Evolutionary conservation across 2,329 filamentous ascomycete genomes (phyloP).

Genomic region (Diaporthe amygdali): DNA sequence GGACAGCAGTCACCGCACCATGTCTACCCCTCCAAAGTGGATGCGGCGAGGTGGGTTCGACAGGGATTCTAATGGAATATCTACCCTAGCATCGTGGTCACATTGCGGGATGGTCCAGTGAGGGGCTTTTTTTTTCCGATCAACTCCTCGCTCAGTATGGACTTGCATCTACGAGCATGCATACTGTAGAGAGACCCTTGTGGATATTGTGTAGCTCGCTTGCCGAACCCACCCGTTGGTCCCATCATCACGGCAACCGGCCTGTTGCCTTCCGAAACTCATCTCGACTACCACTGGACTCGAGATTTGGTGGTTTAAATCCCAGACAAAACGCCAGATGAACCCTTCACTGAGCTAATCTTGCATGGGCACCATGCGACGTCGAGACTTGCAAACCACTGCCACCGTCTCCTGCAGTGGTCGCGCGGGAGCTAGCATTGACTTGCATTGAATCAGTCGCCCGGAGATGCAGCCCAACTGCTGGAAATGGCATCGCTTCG

Average conservation of each 20-base stretch:
- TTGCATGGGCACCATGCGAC: constrained; percentile 18
- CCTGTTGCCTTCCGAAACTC: not conserved
- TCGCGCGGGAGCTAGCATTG: constrained; percentile 4
- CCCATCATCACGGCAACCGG: not conserved
- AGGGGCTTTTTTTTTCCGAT: not conserved
- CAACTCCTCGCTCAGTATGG: not conserved
- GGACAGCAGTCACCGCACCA: not conserved
- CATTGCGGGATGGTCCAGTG: not conserved
- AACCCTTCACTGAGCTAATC: constrained; percentile 5
- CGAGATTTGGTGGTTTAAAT: not conserved
- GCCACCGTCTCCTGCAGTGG: constrained; percentile 4
- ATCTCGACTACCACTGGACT: not conserved
- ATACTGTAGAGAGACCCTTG: not conserved
- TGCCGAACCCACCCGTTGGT: too few species aligned
- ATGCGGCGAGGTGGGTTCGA: not conserved
- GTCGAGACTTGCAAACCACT: constrained; percentile 1
- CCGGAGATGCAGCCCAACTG: not conserved
- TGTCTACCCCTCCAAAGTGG: constrained; percentile 15
- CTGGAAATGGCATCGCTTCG: constrained; percentile 12
- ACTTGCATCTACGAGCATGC: not conserved
- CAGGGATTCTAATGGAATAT: constrained; percentile 9
- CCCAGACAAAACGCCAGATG: not conserved
- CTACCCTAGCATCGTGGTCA: not conserved
- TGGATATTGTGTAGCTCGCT: too few species aligned
- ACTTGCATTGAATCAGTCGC: constrained; percentile 5